A percentile compares a stretch with the other conserved stretches of the same genome.
Conservation (phyloP, 1,139 yeast species). For the Blastobotrys capitulatus region DNA sequence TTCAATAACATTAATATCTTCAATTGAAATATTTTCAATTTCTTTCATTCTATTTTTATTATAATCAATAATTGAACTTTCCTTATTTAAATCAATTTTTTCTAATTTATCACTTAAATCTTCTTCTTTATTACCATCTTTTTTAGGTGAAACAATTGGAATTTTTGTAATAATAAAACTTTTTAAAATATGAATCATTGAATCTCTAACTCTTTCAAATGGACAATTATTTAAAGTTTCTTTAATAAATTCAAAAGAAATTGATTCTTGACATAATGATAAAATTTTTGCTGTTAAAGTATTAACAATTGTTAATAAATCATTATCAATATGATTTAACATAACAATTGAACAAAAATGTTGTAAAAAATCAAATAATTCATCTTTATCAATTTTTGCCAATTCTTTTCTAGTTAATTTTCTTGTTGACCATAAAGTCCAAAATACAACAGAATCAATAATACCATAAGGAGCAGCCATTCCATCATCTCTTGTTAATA, state of each 20-base stretch:
- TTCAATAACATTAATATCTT: slow-evolving; percentile 17
- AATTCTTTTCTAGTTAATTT: slow-evolving; percentile 31
- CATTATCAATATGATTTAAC: slow-evolving; percentile 25
- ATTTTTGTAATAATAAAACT: slow-evolving; percentile 38
- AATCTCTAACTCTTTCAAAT: slow-evolving; percentile 51
- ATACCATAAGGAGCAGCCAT: slow-evolving; percentile 36
- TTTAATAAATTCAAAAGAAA: slow-evolving; percentile 53
- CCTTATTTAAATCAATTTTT: slow-evolving; percentile 13
- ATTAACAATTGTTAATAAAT: slow-evolving; percentile 27
- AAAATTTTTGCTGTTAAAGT: slow-evolving; percentile 36
- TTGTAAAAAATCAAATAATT: slow-evolving; percentile 43
- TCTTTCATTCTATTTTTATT: slow-evolving; percentile 32
- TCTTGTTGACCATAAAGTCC: slow-evolving; percentile 40
- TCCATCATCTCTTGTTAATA: slow-evolving; percentile 22
- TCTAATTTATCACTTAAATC: slow-evolving; percentile 4
- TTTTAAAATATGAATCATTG: slow-evolving; percentile 60
- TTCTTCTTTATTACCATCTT: background rate
- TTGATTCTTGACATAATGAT: slow-evolving; percentile 49
- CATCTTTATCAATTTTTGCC: slow-evolving; percentile 20
- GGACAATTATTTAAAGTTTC: slow-evolving; percentile 72
- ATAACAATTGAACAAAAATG: slow-evolving; percentile 38
- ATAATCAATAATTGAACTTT: slow-evolving; percentile 1
- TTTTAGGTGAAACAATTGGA: background rate
- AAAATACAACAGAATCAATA: slow-evolving; percentile 39
- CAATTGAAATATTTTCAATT: slow-evolving; percentile 39